Percentiles rank a stretch among this genome's conserved stretches.
phyloP scores from a whole-genome alignment of 2,329 filamentous ascomycete genomes.

The Penicillium sp. region DNA sequence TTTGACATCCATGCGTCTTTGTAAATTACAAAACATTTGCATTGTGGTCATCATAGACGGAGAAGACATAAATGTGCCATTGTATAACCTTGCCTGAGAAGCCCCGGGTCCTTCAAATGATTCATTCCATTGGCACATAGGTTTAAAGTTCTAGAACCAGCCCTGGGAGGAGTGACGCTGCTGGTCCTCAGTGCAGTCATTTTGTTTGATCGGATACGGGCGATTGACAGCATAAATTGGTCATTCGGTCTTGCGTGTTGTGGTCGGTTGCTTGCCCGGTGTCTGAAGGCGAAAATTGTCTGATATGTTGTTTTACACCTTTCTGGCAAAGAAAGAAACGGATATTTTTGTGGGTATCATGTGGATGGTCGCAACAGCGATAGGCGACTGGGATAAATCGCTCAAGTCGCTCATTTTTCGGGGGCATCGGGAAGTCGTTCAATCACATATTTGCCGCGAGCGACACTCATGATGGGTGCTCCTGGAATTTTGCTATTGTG shows the following conservation, averaged over 20 bases:
- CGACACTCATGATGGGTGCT: slow-evolving; percentile 69
- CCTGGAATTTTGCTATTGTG: slow-evolving; percentile 65
- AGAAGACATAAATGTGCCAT: neutral
- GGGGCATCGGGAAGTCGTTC: slow-evolving; percentile 85
- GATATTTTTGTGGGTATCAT: slow-evolving; percentile 5
- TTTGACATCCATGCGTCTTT: neutral
- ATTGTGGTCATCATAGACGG: neutral
- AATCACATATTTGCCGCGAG: slow-evolving; percentile 88
- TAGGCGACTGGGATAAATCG: neutral
- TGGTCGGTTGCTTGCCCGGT: neutral
- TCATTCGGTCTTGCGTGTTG: neutral
- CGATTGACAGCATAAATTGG: neutral
- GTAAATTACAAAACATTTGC: neutral
- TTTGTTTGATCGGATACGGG: neutral
- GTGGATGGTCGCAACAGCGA: neutral
- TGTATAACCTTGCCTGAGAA: neutral
- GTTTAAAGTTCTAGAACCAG: neutral
- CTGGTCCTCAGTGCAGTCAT: neutral
- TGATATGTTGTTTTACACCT: neutral
- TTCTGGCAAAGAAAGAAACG: neutral
- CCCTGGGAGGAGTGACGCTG: neutral
- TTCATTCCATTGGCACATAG: neutral
- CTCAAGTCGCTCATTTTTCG: slow-evolving; percentile 45
- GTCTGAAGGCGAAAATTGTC: neutral
- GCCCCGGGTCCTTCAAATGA: neutral